These are phyloP conservation scores for Pythium utonaiense DNA, from an alignment of 352 stramenopile species.

Conservation along the genomic window DNA sequence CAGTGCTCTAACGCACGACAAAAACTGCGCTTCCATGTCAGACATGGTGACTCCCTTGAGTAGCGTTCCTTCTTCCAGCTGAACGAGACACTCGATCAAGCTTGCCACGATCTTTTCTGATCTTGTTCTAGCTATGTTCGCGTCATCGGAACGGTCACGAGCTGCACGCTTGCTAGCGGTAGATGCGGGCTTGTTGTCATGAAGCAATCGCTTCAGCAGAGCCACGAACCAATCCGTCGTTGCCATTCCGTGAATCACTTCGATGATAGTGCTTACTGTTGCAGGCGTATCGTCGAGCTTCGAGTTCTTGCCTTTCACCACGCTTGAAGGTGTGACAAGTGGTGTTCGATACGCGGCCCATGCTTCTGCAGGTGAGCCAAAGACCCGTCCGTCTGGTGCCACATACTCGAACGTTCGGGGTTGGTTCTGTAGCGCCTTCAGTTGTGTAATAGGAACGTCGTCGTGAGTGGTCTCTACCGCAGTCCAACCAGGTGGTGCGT, in stretches of 20 bases:
- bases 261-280: slow-evolving; percentile 64
- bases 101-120: slow-evolving; percentile 64
- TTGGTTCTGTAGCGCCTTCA: neutral
- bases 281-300: slow-evolving; percentile 63
- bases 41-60: slow-evolving; percentile 53
- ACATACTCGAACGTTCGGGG: slow-evolving; percentile 34
- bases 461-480: slow-evolving; percentile 14
- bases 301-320: slow-evolving; percentile 57
- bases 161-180: slow-evolving; percentile 20
- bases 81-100: slow-evolving; percentile 61
- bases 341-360: slow-evolving; percentile 57
- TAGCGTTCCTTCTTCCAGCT: slow-evolving; percentile 63
- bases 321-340: slow-evolving; percentile 50
- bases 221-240: slow-evolving; percentile 72
- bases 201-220: slow-evolving; percentile 58
- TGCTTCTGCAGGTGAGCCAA: slow-evolving; percentile 48
- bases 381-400: slow-evolving; percentile 51
- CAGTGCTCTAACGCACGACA: slow-evolving; percentile 76
- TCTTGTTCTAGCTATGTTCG: slow-evolving; percentile 43
- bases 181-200: slow-evolving; percentile 23
- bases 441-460: neutral
- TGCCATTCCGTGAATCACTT: slow-evolving; percentile 72
- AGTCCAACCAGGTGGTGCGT: slow-evolving; percentile 56
- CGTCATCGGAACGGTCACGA: slow-evolving; percentile 47
- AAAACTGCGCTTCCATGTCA: slow-evolving; percentile 56